Evolutionary conservation across 2,329 filamentous ascomycete genomes (phyloP).

Genomic region (Cucurbitaria berberidis): DNA sequence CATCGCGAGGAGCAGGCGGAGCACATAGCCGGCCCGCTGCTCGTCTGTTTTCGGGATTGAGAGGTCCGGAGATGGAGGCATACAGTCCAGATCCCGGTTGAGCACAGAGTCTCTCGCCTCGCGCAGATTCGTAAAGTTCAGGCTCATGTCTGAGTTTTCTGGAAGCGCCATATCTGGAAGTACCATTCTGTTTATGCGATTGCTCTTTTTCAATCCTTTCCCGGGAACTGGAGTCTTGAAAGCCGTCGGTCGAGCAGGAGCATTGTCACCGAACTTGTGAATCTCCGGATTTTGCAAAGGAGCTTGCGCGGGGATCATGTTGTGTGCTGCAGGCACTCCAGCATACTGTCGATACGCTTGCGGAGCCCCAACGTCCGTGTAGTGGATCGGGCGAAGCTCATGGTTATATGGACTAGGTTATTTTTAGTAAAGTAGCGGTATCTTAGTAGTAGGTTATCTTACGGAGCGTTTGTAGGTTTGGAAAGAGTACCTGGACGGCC

Average conservation of each 20-base stretch:
- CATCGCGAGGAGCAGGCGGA: background rate
- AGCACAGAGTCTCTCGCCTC: background rate
- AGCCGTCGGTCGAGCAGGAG: background rate
- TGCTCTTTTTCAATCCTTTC: background rate
- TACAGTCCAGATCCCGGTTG: background rate
- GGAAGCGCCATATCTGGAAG: background rate
- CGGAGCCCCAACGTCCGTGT: background rate
- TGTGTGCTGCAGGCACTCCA: background rate
- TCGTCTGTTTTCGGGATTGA: background rate
- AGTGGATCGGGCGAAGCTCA: background rate
- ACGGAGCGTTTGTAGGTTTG: background rate
- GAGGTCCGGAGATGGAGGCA: background rate
- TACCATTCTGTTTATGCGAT: background rate
- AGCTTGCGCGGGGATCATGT: background rate
- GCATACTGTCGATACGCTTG: background rate
- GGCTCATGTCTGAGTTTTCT: background rate
- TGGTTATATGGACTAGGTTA: background rate
- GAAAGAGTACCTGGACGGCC: background rate
- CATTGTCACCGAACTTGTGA: background rate
- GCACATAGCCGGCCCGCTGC: background rate
- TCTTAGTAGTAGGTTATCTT: background rate
- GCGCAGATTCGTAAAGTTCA: background rate
- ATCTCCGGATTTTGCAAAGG: background rate
- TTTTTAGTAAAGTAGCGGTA: background rate
- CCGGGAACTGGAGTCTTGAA: background rate